Evolutionary conservation across 352 stramenopile species (phyloP).

Genomic region (Phytophthora agathidicida): DNA sequence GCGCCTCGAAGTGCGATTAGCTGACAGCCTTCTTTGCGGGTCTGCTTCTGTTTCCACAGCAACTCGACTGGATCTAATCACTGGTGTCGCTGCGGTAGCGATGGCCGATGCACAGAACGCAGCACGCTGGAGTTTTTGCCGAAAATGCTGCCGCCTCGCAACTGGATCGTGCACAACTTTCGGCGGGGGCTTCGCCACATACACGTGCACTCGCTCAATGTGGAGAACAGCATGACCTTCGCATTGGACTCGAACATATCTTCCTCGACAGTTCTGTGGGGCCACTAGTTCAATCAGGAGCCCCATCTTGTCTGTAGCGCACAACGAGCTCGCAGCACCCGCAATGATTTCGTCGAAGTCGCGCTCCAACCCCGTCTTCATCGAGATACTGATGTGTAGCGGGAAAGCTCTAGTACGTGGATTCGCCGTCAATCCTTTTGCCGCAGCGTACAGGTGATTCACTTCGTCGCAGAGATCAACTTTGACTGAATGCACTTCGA

Average conservation of each 20-base stretch:
- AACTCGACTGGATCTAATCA: not conserved
- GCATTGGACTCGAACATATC: constrained; percentile 71
- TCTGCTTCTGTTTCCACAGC: not conserved
- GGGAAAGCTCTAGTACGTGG: constrained; percentile 45
- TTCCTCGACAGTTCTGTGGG: constrained; percentile 55
- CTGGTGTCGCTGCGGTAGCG: constrained; percentile 16
- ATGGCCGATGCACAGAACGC: constrained; percentile 67
- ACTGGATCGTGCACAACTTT: constrained; percentile 26
- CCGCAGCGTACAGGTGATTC: constrained; percentile 37
- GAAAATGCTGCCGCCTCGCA: constrained; percentile 22
- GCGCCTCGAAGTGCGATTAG: not conserved
- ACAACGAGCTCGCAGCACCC: constrained; percentile 51
- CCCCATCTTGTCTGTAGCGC: constrained; percentile 30
- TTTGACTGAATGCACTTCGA: constrained; percentile 56
- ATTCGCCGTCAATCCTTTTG: constrained; percentile 5
- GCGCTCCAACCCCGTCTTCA: constrained; percentile 64
- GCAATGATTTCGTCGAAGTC: constrained; percentile 66
- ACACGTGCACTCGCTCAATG: constrained; percentile 67
- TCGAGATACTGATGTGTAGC: constrained; percentile 61
- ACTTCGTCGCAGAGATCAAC: constrained; percentile 46
- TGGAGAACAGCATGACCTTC: constrained; percentile 51
- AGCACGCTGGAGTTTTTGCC: constrained; percentile 51
- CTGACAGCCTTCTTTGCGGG: constrained; percentile 9
- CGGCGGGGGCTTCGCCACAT: constrained; percentile 31
- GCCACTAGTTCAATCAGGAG: constrained; percentile 51